Percentiles rank a stretch among this genome's conserved stretches.
These are phyloP conservation scores for Hordeum vulgare DNA, from an alignment of 176 grass and related monocot genomes.

Conservation along the genomic window DNA sequence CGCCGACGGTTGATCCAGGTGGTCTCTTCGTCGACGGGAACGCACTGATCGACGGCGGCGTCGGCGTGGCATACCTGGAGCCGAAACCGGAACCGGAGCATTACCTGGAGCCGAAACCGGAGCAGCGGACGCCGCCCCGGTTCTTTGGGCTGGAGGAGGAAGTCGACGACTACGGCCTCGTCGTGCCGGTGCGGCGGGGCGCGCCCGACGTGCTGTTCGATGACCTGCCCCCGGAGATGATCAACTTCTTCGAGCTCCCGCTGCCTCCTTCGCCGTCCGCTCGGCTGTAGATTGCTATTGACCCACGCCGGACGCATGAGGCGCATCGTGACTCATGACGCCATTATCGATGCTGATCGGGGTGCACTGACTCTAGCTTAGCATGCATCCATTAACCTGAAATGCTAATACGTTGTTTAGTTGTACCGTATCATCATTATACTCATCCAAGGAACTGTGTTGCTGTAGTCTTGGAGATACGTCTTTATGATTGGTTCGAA, in stretches of 20 bases:
- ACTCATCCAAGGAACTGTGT: not conserved
- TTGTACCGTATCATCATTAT: not conserved
- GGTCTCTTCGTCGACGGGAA: not conserved
- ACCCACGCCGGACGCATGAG: not conserved
- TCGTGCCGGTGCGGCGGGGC: not conserved
- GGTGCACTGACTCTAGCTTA: not conserved
- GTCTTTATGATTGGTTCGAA: not conserved
- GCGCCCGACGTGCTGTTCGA: constrained; percentile 1
- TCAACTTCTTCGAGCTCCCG: constrained; percentile 26
- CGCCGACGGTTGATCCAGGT: not conserved
- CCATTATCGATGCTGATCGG: not conserved
- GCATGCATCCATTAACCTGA: not conserved
- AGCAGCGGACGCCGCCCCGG: not conserved
- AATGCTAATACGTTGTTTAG: not conserved
- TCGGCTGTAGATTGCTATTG: not conserved
- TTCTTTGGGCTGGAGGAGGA: constrained; percentile 8
- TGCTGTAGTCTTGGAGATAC: not conserved
- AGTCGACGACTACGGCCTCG: not conserved
- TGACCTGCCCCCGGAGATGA: constrained; percentile 16
- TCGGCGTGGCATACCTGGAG: not conserved
- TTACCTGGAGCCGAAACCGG: not conserved
- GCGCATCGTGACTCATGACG: not conserved
- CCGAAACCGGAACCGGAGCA: not conserved
- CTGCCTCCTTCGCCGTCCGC: not conserved
- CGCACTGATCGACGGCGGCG: not conserved